Percentiles rank a stretch among this genome's conserved stretches.
Conservation (phyloP, 345 rosid genomes). For the Rubroshorea leprosula region DNA sequence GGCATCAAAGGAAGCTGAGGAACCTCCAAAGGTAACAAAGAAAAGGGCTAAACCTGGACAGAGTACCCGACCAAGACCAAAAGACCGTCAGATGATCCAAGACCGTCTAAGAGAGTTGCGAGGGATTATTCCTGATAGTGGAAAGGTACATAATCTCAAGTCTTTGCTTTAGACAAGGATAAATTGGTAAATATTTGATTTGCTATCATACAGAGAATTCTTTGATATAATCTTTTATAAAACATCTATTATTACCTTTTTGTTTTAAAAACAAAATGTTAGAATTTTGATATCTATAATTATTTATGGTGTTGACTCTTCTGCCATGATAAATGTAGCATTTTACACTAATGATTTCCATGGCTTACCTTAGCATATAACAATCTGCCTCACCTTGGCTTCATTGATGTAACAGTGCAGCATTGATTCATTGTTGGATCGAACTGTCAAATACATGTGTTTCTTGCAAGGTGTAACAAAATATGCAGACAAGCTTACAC, state of each 20-base stretch:
- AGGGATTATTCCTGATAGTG: slow-evolving; percentile 77
- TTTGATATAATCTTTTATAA: too few species aligned
- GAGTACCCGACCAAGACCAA: slow-evolving; percentile 82
- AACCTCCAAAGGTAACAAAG: slow-evolving; percentile 39
- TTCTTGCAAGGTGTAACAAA: slow-evolving; percentile 85
- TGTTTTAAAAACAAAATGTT: too few species aligned
- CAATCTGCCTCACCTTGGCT: slow-evolving; percentile 5
- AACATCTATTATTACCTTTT: too few species aligned
- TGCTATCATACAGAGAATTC: too few species aligned
- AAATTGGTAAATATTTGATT: neutral
- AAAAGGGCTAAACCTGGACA: slow-evolving; percentile 86
- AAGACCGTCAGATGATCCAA: slow-evolving; percentile 94
- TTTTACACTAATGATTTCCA: too few species aligned
- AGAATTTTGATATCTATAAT: too few species aligned
- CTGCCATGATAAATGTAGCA: too few species aligned
- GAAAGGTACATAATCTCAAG: slow-evolving; percentile 49
- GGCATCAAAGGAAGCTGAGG: slow-evolving; percentile 45
- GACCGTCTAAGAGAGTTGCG: slow-evolving; percentile 86
- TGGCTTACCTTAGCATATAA: neutral
- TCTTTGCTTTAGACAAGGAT: slow-evolving; percentile 9
- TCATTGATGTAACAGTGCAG: slow-evolving; percentile 53
- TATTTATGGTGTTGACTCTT: too few species aligned
- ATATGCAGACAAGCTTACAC: slow-evolving; percentile 72
- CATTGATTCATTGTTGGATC: slow-evolving; percentile 77
- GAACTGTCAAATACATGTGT: slow-evolving; percentile 76